These are phyloP conservation scores for Paramecium caudatum DNA, from an alignment of 73 alveolate genomes.

Conservation along the genomic window DNA sequence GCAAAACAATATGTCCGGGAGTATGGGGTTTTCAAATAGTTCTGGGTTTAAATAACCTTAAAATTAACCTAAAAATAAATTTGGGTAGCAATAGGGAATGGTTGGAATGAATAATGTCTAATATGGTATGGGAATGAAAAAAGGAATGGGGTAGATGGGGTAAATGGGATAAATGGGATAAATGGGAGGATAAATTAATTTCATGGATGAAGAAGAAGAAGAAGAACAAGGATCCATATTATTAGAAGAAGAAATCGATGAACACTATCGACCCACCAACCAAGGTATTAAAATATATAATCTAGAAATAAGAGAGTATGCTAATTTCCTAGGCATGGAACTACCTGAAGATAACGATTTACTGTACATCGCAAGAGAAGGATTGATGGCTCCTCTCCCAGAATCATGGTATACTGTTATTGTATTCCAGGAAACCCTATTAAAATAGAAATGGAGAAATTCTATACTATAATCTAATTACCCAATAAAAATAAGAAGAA, in stretches of 20 bases:
- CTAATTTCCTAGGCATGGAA: conserved; percentile 91
- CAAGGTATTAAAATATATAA: background rate
- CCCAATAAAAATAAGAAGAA: conserved; percentile 85
- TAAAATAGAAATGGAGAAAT: conserved; percentile 83
- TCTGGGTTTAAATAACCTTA: conserved; percentile 51
- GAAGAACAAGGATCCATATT: conserved; percentile 46
- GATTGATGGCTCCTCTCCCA: conserved; percentile 93
- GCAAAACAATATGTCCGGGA: background rate
- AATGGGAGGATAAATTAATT: conserved; percentile 52
- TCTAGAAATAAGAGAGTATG: conserved; percentile 88
- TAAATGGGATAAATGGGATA: conserved; percentile 24
- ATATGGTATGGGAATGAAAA: conserved; percentile 28
- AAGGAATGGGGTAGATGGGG: conserved; percentile 41
- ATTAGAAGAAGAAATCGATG: conserved; percentile 79
- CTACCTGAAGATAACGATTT: conserved; percentile 86
- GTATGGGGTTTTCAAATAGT: conserved; percentile 57
- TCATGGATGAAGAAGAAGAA: conserved; percentile 66
- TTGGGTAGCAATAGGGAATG: conserved; percentile 26
- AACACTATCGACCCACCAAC: conserved; percentile 78
- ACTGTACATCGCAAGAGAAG: conserved; percentile 93
- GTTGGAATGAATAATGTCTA: conserved; percentile 21
- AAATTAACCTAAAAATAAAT: conserved; percentile 1
- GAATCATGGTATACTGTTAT: conserved; percentile 78
- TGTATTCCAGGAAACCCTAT: conserved; percentile 80
- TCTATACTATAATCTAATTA: conserved; percentile 84